These are phyloP conservation scores for Cyclospora cayetanensis DNA, from an alignment of 169 alveolate species.

Conservation along the genomic window DNA sequence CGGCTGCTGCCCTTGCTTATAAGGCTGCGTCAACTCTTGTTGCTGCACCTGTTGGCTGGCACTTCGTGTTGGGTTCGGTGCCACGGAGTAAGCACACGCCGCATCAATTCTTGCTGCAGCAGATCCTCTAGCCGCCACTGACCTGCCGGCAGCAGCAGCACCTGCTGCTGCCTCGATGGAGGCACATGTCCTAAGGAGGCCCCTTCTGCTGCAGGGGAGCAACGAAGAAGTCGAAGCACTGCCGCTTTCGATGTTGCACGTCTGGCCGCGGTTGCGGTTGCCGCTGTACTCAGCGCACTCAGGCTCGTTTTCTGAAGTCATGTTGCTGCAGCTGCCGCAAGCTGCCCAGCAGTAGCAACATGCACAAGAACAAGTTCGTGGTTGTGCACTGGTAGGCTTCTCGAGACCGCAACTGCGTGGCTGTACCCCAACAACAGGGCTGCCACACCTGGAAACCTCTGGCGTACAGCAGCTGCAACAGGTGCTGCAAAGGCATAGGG, in stretches of 20 bases:
- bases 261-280: not conserved
- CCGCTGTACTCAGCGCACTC: no score
- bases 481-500: not conserved
- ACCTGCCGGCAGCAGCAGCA: not conserved
- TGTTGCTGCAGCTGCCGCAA: not conserved
- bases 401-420: no score
- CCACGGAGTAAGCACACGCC: no score
- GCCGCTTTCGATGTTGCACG: not conserved
- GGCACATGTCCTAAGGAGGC: not conserved
- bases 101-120: not conserved
- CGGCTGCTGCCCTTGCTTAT: no score
- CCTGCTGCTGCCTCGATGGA: not conserved
- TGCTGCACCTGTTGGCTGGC: not conserved
- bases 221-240: not conserved
- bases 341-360: not conserved
- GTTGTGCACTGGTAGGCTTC: no score
- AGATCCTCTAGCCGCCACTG: not conserved
- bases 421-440: not conserved
- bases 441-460: not conserved
- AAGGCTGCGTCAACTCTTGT: no score
- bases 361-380: not conserved
- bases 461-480: not conserved
- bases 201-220: not conserved
- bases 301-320: no score
- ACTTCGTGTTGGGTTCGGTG: not conserved